These are phyloP conservation scores for Diospyros kaki DNA, from an alignment of 148 eudicot species.

Conservation along the genomic window DNA sequence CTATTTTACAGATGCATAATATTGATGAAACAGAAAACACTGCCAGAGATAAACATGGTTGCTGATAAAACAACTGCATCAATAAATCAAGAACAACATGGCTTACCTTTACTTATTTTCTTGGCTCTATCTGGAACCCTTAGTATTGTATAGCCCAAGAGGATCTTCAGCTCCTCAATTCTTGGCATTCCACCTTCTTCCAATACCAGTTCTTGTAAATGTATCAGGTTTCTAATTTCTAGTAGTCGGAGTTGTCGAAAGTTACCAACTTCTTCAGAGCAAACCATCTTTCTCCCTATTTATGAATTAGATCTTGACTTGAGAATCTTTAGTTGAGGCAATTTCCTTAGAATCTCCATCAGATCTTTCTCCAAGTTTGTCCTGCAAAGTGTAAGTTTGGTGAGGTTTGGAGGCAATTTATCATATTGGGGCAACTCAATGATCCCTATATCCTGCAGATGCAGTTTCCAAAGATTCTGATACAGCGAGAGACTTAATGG, in stretches of 20 bases:
- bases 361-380: background rate
- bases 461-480: background rate
- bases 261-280: background rate
- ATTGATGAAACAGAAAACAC: no score
- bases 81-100: no score
- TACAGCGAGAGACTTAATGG: background rate
- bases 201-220: background rate
- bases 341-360: background rate
- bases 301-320: background rate
- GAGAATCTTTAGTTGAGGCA: background rate
- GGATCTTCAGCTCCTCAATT: background rate
- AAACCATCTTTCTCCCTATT: background rate
- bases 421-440: background rate
- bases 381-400: background rate
- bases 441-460: background rate
- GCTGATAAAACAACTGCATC: no score
- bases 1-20: no score
- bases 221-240: background rate
- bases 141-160: no score
- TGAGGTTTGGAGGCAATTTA: constrained; percentile 5
- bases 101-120: background rate
- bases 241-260: background rate
- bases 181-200: background rate
- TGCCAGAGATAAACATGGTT: no score
- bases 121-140: background rate